Conservation (phyloP, 768 basidiomycete genomes). For the Termitomyces sp. region DNA sequence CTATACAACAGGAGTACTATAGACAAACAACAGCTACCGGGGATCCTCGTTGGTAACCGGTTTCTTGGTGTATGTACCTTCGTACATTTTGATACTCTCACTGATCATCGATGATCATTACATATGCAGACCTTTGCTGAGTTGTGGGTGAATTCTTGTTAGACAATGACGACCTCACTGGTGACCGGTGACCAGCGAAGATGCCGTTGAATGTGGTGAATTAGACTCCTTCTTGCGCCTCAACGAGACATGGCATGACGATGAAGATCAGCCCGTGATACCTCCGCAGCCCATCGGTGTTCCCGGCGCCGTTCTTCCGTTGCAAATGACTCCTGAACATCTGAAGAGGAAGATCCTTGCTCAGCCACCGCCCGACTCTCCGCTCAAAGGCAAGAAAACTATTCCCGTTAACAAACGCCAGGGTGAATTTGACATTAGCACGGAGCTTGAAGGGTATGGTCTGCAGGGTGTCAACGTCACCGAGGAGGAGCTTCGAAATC, state of each 20-base stretch:
- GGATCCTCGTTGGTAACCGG: slow-evolving; percentile 71
- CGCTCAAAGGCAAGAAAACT: slow-evolving; percentile 34
- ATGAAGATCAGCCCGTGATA: slow-evolving; percentile 55
- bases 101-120: slow-evolving; percentile 5
- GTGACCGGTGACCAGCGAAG: slow-evolving; percentile 46
- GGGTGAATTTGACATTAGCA: slow-evolving; percentile 58
- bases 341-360: slow-evolving; percentile 55
- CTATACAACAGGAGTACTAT: slow-evolving; percentile 3
- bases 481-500: slow-evolving; percentile 62
- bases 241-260: slow-evolving; percentile 65
- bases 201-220: slow-evolving; percentile 76
- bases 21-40: slow-evolving; percentile 85
- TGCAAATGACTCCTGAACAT: slow-evolving; percentile 77
- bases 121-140: slow-evolving; percentile 55
- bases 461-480: slow-evolving; percentile 75
- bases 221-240: slow-evolving; percentile 66
- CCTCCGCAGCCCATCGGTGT: slow-evolving; percentile 66
- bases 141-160: slow-evolving; percentile 45
- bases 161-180: slow-evolving; percentile 4
- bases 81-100: not conserved
- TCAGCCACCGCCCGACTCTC: slow-evolving; percentile 29
- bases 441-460: slow-evolving; percentile 63
- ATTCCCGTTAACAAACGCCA: slow-evolving; percentile 52
- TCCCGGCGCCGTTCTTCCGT: slow-evolving; percentile 68
- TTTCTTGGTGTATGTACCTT: slow-evolving; percentile 64